Evolutionary conservation across 257 asterid genomes (phyloP), one percentile per base, ranked within the genome.

Genomic region (Solanum chmielewskii): DNA sequence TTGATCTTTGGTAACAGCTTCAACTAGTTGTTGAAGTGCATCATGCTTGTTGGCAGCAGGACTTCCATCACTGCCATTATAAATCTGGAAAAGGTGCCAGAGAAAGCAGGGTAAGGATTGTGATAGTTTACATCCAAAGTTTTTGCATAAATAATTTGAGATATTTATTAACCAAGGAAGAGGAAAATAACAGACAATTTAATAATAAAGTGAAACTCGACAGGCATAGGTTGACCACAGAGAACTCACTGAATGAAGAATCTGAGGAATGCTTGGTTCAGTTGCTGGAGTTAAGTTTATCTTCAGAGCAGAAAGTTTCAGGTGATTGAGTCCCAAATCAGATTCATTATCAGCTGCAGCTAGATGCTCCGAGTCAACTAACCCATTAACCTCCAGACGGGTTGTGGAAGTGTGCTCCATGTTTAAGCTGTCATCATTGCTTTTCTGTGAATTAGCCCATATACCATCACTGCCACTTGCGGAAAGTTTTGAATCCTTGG

Each of bases 231-330:
- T 31, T 89, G 85, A 74, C 52, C 60, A 35, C 80, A 59, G 76
- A 56, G 52, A 87, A 86, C 98, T 93, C 90, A 97, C 99, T 92
- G 92, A 73, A 93, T 97, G 99, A 90, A 97, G 99, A 90, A 97
- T 91, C 92, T 96, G 98, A 74, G 99, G 99, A 91, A 97, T 96
- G 89, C 99, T 97, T 21, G 96, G 98, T 76, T 94, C 99, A 47
- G 89, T 81, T 88, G 93, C 97, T 37, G 92, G 76, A 89, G 93
- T 89, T 86, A 93, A 87, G 91, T 91, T 94, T 84, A 91, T 84
- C 84, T 90, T 91, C 92, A 90, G 87, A 86, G 90, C 87, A 87
- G 98, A 88, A 64, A 92, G 92, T 47, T 91, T 87, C 20, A 96
- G 92, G 92, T 92, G 91, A 91, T 86, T 88, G 27, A 89, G 90